Conservation (phyloP, 768 basidiomycete species). For the Lactifluus piperatus region DNA sequence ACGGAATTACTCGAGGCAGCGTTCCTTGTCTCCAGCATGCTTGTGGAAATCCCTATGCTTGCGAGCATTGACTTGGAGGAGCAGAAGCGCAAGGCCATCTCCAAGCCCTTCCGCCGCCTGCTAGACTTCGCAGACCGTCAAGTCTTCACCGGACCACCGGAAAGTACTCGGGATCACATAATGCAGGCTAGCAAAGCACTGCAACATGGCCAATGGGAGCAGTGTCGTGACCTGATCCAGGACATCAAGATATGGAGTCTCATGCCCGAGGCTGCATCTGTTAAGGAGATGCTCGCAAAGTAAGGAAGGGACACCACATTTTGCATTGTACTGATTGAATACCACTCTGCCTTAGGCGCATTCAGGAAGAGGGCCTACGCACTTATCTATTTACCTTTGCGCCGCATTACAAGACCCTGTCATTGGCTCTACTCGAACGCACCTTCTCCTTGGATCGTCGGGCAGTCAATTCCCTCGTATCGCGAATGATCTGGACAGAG, state of each 20-base stretch:
- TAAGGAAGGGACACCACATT: slow-evolving; percentile 31
- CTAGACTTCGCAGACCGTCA: slow-evolving; percentile 96
- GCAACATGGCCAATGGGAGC: slow-evolving; percentile 95
- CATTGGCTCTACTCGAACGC: slow-evolving; percentile 75
- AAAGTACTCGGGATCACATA: slow-evolving; percentile 96
- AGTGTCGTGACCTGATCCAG: slow-evolving; percentile 86
- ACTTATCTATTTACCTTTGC: slow-evolving; percentile 99
- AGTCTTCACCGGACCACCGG: slow-evolving; percentile 96
- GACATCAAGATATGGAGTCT: slow-evolving; percentile 97
- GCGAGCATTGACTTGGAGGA: slow-evolving; percentile 95
- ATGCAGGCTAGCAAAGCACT: slow-evolving; percentile 98
- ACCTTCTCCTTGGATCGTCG: slow-evolving; percentile 81
- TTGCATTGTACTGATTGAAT: background rate
- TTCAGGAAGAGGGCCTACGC: slow-evolving; percentile 94
- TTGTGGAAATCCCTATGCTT: slow-evolving; percentile 91
- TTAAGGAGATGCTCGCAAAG: slow-evolving; percentile 95
- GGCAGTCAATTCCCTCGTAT: slow-evolving; percentile 83
- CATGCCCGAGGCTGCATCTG: slow-evolving; percentile 79
- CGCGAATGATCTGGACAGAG: slow-evolving; percentile 98
- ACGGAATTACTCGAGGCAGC: slow-evolving; percentile 95
- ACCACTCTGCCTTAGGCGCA: slow-evolving; percentile 52
- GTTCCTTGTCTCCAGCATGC: slow-evolving; percentile 97
- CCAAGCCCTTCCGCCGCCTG: slow-evolving; percentile 92
- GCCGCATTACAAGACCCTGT: slow-evolving; percentile 85
- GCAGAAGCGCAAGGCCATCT: slow-evolving; percentile 84